Conservation (phyloP, 2,329 filamentous ascomycete species). For the Alternaria atra region DNA sequence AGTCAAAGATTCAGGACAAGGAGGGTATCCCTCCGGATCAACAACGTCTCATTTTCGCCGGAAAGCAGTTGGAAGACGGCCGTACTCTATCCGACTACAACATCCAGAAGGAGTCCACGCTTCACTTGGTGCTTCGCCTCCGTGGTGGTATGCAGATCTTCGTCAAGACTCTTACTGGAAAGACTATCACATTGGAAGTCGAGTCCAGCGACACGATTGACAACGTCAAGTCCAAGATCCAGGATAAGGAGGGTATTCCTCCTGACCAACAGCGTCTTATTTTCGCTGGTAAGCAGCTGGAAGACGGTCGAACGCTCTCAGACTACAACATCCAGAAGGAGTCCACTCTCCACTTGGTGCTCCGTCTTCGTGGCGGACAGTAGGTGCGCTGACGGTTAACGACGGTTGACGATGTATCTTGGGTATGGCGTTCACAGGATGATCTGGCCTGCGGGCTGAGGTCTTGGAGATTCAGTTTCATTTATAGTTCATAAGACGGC, state of each 20-base stretch:
- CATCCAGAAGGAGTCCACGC: constrained; percentile 91
- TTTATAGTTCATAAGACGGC: constrained; percentile 43
- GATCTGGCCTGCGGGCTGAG: constrained; percentile 34
- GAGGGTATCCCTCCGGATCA: constrained; percentile 96
- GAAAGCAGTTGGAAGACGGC: constrained; percentile 95
- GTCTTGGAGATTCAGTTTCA: constrained; percentile 26
- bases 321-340: constrained; percentile 96
- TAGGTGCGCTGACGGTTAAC: constrained; percentile 44
- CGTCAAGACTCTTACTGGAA: constrained; percentile 72
- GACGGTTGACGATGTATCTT: constrained; percentile 27
- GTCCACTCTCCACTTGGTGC: constrained; percentile 70
- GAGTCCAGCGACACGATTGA: constrained; percentile 91
- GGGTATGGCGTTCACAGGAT: constrained; percentile 45
- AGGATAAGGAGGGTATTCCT: constrained; percentile 80
- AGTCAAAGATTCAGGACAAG: constrained; percentile 97
- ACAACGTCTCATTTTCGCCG: constrained; percentile 94
- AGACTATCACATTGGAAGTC: constrained; percentile 93
- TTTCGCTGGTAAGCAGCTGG: constrained; percentile 91
- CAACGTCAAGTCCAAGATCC: constrained; percentile 93
- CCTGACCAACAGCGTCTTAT: constrained; percentile 95
- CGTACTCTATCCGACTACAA: constrained; percentile 92
- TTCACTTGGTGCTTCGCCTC: constrained; percentile 85
- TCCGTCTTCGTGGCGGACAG: constrained; percentile 66
- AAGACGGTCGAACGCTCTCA: constrained; percentile 87
- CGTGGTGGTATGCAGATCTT: constrained; percentile 77